These are phyloP conservation scores for Rhodosporidiobolus sp. DNA, from an alignment of 768 basidiomycete species.

Conservation along the genomic window DNA sequence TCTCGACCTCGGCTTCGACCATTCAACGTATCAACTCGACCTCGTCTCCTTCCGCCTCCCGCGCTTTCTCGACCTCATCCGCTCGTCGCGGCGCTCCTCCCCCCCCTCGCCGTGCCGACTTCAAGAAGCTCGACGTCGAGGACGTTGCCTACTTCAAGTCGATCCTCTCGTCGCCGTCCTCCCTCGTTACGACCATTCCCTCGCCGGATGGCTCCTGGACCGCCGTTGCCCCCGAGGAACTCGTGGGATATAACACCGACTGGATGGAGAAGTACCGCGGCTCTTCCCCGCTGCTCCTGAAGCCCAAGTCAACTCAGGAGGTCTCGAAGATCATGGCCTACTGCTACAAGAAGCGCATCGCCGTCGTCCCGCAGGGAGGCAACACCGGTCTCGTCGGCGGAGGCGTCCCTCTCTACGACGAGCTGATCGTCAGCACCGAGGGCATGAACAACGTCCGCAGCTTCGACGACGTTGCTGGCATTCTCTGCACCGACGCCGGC, in stretches of 20 bases:
- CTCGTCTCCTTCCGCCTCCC: background rate
- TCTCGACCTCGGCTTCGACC: no score
- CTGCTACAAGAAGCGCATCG: constrained; percentile 75
- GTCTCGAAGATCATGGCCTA: constrained; percentile 83
- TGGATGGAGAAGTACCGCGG: constrained; percentile 75
- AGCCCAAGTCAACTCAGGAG: constrained; percentile 80
- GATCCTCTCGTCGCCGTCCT: constrained; percentile 47
- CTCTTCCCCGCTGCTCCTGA: constrained; percentile 75
- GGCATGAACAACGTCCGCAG: constrained; percentile 65
- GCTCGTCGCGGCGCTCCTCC: background rate
- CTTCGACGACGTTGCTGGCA: constrained; percentile 56
- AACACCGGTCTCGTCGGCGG: constrained; percentile 97
- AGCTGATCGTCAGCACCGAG: constrained; percentile 68
- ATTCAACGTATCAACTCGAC: no score
- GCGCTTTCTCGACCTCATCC: constrained; percentile 8
- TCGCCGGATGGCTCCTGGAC: constrained; percentile 25
- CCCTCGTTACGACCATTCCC: constrained; percentile 48
- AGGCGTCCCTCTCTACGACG: constrained; percentile 80
- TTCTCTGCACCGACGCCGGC: constrained; percentile 88
- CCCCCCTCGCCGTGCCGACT: constrained; percentile 34
- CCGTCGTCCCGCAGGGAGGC: constrained; percentile 95
- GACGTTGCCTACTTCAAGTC: constrained; percentile 48
- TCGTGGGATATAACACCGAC: constrained; percentile 77
- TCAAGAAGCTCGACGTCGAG: constrained; percentile 42
- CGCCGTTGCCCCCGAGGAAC: constrained; percentile 54